These are phyloP conservation scores for Hanseniaspora clermontiae DNA, from an alignment of 805 yeast species.

Conservation along the genomic window DNA sequence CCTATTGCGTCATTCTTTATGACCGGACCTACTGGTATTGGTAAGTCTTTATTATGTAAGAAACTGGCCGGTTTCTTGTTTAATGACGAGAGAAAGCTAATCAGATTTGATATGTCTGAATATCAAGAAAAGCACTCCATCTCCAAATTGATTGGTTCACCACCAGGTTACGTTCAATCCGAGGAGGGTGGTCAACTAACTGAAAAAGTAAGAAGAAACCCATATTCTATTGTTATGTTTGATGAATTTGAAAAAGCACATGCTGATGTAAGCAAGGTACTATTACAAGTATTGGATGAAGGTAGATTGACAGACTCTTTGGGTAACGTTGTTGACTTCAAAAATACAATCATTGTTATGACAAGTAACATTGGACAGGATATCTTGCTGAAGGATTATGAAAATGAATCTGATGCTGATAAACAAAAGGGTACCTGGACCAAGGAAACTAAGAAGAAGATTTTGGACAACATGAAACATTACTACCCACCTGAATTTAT, in stretches of 20 bases:
- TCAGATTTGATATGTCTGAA: constrained; percentile 95
- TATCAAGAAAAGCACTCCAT: constrained; percentile 91
- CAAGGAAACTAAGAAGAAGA: constrained; percentile 40
- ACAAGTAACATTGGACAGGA: constrained; percentile 96
- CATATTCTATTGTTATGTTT: constrained; percentile 81
- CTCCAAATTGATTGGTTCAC: constrained; percentile 88
- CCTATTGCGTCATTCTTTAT: constrained; percentile 96
- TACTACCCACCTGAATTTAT: constrained; percentile 90
- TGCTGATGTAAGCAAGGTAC: constrained; percentile 80
- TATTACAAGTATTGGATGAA: constrained; percentile 87
- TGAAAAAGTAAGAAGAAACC: constrained; percentile 89
- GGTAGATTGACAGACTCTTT: constrained; percentile 91
- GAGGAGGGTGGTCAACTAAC: constrained; percentile 90
- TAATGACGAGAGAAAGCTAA: constrained; percentile 74
- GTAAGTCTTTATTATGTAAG: constrained; percentile 91
- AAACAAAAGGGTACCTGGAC: constrained; percentile 50
- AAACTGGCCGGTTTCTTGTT: constrained; percentile 84
- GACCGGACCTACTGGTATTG: constrained; percentile 97
- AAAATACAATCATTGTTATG: constrained; percentile 90
- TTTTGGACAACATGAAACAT: constrained; percentile 54
- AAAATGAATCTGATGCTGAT: constrained; percentile 24
- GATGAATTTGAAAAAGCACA: constrained; percentile 98
- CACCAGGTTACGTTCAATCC: constrained; percentile 95
- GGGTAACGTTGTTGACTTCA: constrained; percentile 87
- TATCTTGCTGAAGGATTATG: constrained; percentile 53